Evolutionary conservation across 129 eudicot genomes (phyloP).

Genomic region (Apium graveolens): DNA sequence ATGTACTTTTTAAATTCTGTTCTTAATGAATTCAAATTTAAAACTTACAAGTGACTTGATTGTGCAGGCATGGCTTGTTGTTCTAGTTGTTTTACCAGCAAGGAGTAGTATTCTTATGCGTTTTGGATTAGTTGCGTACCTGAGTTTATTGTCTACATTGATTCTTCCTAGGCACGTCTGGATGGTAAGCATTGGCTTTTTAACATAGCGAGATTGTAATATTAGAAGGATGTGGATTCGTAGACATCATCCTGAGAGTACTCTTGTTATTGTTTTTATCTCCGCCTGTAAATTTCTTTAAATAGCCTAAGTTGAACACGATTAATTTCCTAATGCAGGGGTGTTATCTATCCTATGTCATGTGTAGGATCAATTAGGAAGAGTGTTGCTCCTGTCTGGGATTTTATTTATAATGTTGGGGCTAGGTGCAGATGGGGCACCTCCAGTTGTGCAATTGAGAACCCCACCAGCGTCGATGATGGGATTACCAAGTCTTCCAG

Average conservation of each 20-base stretch:
- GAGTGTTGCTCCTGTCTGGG: conserved; percentile 70
- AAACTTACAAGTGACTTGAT: not conserved
- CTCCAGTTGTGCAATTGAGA: conserved; percentile 68
- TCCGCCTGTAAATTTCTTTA: not conserved
- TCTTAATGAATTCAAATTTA: not conserved
- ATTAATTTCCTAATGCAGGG: conserved; percentile 29
- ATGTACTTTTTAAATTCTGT: not conserved
- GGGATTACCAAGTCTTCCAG: conserved; percentile 56
- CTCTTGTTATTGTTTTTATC: not conserved
- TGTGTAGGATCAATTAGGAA: conserved; percentile 91
- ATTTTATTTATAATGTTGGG: conserved; percentile 86
- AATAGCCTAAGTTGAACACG: conserved; percentile 12
- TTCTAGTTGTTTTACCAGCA: conserved; percentile 75
- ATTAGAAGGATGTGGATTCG: not conserved
- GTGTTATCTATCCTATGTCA: conserved; percentile 17
- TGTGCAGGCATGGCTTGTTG: conserved; percentile 85
- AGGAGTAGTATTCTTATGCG: conserved; percentile 65
- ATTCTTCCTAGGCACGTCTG: conserved; percentile 66
- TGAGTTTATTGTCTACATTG: conserved; percentile 55
- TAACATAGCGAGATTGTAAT: not conserved
- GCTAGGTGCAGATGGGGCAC: conserved; percentile 68
- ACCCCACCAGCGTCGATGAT: conserved; percentile 76
- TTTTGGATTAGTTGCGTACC: conserved; percentile 51
- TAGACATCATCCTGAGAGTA: not conserved
- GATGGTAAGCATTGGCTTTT: conserved; percentile 45